Evolutionary conservation across 2,329 filamentous ascomycete species (phyloP).

Genomic region (Alternaria ethzedia): DNA sequence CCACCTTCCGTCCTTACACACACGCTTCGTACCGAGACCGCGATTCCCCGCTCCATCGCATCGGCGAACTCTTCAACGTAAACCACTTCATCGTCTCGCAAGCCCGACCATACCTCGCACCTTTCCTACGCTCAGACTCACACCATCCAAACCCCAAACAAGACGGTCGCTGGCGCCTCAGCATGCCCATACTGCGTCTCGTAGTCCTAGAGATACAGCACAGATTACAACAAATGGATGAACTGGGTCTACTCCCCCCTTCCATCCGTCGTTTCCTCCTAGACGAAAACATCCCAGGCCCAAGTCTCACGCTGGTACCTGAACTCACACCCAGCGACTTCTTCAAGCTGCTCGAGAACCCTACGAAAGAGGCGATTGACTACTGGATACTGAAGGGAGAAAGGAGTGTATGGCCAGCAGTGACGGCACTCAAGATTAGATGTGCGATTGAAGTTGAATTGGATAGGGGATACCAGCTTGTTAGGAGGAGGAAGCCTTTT

Average conservation of each 20-base stretch:
- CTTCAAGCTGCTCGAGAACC: constrained; percentile 79
- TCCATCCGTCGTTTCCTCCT: constrained; percentile 77
- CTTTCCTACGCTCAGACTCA: constrained; percentile 81
- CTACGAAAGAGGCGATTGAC: constrained; percentile 74
- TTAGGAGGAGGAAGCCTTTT: constrained; percentile 62
- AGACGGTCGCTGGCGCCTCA: constrained; percentile 63
- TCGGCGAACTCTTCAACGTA: constrained; percentile 86
- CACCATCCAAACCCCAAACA: constrained; percentile 71
- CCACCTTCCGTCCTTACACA: constrained; percentile 73
- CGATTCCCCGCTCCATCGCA: constrained; percentile 71
- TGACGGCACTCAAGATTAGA: constrained; percentile 79
- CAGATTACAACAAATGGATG: constrained; percentile 80
- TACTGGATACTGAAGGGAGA: constrained; percentile 89
- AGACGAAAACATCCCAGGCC: constrained; percentile 80
- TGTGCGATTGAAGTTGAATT: constrained; percentile 88
- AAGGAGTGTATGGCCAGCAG: constrained; percentile 86
- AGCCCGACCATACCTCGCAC: constrained; percentile 86
- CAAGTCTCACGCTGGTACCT: constrained; percentile 81
- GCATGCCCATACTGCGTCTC: constrained; percentile 66
- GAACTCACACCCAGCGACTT: constrained; percentile 78
- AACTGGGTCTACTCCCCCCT: constrained; percentile 72
- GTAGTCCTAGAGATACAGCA: constrained; percentile 80
- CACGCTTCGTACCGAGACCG: constrained; percentile 68
- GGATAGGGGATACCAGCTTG: constrained; percentile 82
- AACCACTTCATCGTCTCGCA: constrained; percentile 96